A percentile compares a stretch with the other conserved stretches of the same genome.
Conservation (phyloP, 257 asterid species). For the Petunia axillaris region DNA sequence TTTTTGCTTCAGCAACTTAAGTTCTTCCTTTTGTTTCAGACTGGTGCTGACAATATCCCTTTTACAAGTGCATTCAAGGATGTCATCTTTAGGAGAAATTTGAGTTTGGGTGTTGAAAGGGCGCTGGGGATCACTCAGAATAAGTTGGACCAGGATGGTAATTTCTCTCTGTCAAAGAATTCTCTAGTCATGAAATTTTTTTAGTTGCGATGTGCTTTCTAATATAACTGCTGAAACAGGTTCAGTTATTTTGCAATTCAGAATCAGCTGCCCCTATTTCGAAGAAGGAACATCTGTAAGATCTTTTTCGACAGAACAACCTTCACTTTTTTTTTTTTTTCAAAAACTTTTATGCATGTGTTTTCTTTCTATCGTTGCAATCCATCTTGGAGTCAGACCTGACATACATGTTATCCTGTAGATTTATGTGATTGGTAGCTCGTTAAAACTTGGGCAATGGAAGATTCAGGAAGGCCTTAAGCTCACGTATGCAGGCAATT, state of each 20-base stretch:
- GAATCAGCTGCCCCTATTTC: constrained; percentile 78
- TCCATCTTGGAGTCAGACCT: constrained; percentile 22
- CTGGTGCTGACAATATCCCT: constrained; percentile 79
- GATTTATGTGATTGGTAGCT: constrained; percentile 83
- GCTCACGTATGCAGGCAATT: constrained; percentile 76
- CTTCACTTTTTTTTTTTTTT: constrained; percentile 2
- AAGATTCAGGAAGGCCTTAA: constrained; percentile 64
- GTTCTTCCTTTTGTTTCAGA: constrained; percentile 50
- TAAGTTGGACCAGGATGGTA: constrained; percentile 59
- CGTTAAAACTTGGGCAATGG: constrained; percentile 80
- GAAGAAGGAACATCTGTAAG: constrained; percentile 79
- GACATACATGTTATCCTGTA: constrained; percentile 34
- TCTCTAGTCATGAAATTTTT: constrained; percentile 14
- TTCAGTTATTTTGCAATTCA: constrained; percentile 77
- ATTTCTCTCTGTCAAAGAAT: constrained; percentile 16
- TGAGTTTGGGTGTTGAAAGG: constrained; percentile 50
- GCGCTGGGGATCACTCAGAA: constrained; percentile 47
- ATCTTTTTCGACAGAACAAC: constrained; percentile 28
- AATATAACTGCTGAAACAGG: constrained; percentile 44
- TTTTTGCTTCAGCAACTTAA: constrained; percentile 6
- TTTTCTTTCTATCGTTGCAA: neutral
- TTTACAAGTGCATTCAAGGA: constrained; percentile 90
- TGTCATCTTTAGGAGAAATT: constrained; percentile 66
- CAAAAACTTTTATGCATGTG: neutral
- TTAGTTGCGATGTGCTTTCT: constrained; percentile 13